Base-by-base conservation (phyloP, 345 rosid genomes). In the Nephelium lappaceum region DNA sequence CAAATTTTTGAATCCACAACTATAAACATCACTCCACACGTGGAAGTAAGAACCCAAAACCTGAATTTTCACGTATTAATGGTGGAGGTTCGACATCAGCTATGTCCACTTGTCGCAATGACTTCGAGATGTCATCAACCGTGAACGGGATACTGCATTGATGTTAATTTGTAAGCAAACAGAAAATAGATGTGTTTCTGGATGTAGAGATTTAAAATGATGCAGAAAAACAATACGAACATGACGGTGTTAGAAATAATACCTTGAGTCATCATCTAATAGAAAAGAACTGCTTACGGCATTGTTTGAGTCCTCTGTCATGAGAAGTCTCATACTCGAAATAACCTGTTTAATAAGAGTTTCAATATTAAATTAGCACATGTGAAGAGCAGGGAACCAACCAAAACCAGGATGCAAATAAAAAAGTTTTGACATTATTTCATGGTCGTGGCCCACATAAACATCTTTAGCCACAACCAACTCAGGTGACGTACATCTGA, bases 231-330 rank as follows among this genome's bases (percentile, higher is more conserved):
- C 58, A 25, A n/a, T 21, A 27, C 4, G 39, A 57, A 18, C 36
- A 5, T 31, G 55, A 36, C 25, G 16, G 58, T 14, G 57, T 23
- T 41, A 36, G 73, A 60, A 67, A 61, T 36, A 62, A 49, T 86
- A 96, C 99, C 99, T 96, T 14, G 99, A 96, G 81, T 96, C 99
- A 65, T 96, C 98, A n/a, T 96, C 99, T 76, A 96, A 79, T 75
- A 96, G 91, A 83, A 94, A 96, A 39, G 99, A 96, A 85, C 94
- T 91, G 88, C 98, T 93, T 60, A 94, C 97, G 12, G 98, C 97
- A 67, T 91, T 93, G 90, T 90, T 94, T 0, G 98, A 90, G 87
- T 93, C 97, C 81, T 96, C 99, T 0, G 98, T 93, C 99, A 96
- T 94, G 92, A 96, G 87, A 72, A 92, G 88, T 86, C 98, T 93